Base-by-base conservation (phyloP, 257 asterid genomes). In the Solanum acaule region DNA sequence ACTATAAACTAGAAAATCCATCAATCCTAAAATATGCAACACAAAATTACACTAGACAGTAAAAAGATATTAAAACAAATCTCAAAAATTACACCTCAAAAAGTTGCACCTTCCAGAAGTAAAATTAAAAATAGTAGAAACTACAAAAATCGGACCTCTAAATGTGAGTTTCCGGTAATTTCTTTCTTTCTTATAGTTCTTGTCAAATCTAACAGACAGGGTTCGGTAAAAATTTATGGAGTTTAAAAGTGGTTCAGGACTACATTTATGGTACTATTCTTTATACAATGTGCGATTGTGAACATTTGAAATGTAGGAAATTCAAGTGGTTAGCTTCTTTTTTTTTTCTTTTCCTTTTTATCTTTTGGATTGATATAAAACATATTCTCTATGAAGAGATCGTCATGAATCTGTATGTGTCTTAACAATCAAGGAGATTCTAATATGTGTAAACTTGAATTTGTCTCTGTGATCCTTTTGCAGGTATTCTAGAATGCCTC, bases 401-500 rank as follows among this genome's bases (percentile, higher is more conserved):
- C 86, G 23, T 82, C 85, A 52, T 46, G 70, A 10, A 82, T 82
- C 18, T 82, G 70, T 49, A 81, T 20, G 70, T 31, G 11, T 29
- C 70, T 22, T 79, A 29, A 18, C 70, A 29, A 61, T 34, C 65
- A 23, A 84, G 65, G 86, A 86, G 59, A 37, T 88, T 49, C 27
- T 75, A 73, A 61, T 59, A n/a, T 86, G 72, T 78, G 78, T 40
- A 87, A 76, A 85, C 63, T 68, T 84, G 89, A 88, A 46, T 88
- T 75, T 82, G 68, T 88, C 87, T 70, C 40, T 78, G 73, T 87
- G 73, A 61, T 88, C 61, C 61, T 89, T 90, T 35, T 86, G 56
- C 92, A 96, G 99, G 89, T 96, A 96, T 91, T 91, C 96, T 79
- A 93, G 99, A 92, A 96, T 96, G 99, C 94, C 98, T 22, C 83